These are phyloP conservation scores for Ophiostoma piceae DNA, from an alignment of 2,329 filamentous ascomycete genomes.

Conservation along the genomic window DNA sequence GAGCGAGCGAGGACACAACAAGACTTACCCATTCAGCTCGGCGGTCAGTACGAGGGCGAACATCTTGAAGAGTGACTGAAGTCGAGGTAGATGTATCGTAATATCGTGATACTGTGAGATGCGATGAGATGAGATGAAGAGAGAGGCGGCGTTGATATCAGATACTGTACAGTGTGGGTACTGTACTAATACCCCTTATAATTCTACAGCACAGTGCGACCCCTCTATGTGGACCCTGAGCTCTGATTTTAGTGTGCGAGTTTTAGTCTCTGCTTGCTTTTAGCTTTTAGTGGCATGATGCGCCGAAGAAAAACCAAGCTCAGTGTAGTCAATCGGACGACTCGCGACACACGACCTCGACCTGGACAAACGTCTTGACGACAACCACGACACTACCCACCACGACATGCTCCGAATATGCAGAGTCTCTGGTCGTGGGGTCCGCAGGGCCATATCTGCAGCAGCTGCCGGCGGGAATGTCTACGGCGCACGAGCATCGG, in stretches of 20 bases:
- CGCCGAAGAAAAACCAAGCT: slow-evolving; percentile 17
- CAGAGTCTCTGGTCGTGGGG: slow-evolving; percentile 63
- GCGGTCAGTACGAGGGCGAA: slow-evolving; percentile 62
- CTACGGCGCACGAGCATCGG: slow-evolving; percentile 36
- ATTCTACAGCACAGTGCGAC: not conserved
- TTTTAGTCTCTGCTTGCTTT: not conserved
- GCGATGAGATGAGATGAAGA: not conserved
- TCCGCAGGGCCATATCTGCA: slow-evolving; percentile 59
- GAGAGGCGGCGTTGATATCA: not conserved
- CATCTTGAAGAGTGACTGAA: slow-evolving; percentile 41
- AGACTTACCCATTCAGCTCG: slow-evolving; percentile 60
- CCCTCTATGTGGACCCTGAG: slow-evolving; percentile 1
- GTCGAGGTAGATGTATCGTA: not conserved
- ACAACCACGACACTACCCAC: not conserved
- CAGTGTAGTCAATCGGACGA: not conserved
- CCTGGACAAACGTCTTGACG: not conserved
- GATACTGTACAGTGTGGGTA: not conserved
- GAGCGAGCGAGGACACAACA: not conserved
- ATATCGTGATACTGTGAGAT: not conserved
- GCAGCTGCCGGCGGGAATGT: slow-evolving; percentile 56
- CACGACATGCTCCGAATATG: slow-evolving; percentile 49
- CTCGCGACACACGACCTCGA: not conserved
- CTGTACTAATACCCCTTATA: not conserved
- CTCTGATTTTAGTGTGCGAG: not conserved
- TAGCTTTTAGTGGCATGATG: slow-evolving; percentile 25